Evolutionary conservation across 2,329 filamentous ascomycete species (phyloP), one percentile per base, ranked within the genome.

Genomic region (Hypomyces perniciosus): DNA sequence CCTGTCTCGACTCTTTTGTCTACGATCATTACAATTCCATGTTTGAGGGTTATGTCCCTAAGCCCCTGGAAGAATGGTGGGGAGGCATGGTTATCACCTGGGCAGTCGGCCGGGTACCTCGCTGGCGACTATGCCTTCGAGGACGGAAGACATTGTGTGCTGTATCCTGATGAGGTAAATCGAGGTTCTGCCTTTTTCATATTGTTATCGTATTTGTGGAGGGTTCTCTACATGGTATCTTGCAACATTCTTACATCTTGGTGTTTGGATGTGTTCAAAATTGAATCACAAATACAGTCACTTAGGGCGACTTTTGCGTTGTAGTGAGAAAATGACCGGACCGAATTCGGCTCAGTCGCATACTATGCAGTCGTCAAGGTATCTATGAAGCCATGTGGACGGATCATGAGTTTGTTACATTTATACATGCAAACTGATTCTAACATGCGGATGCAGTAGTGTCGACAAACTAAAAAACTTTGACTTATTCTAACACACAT

Each of bases 1-100:
- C 48, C 48, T 13, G 88, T 92, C 70, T 92, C 88, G 33, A 92
- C 88, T n/a, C n/a, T n/a, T 70, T 91, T 88, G 63, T 92, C 88
- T 49, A 90, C 87, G 61, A 92, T 92, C 67, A 92, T 73, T 56
- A 88, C 78, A 34, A 88, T 78, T 53, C 83, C 75, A 69, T 86
- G 78, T 63, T 82, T 83, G 62, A 81, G 78, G 34, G 87, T 90
- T 53, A 91, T 74, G 34, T 81, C 81, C 46, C 88, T 83, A 31
- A 92, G 80, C 42, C 84, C 84, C 55, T 77, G 80, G 83, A 92
- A 91, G 76, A 90, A 92, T 37, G 79, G 76, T 8, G 87, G 82
- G 0, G 86, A 88, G 50, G 87, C 88, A 69, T 90, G 88, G 76
- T 90, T 90, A 71, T 91, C 87, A 59, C 65, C 66, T 67, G 55